phyloP scores from a whole-genome alignment of 2,329 filamentous ascomycete genomes.

The Hypoxylon sp. region DNA sequence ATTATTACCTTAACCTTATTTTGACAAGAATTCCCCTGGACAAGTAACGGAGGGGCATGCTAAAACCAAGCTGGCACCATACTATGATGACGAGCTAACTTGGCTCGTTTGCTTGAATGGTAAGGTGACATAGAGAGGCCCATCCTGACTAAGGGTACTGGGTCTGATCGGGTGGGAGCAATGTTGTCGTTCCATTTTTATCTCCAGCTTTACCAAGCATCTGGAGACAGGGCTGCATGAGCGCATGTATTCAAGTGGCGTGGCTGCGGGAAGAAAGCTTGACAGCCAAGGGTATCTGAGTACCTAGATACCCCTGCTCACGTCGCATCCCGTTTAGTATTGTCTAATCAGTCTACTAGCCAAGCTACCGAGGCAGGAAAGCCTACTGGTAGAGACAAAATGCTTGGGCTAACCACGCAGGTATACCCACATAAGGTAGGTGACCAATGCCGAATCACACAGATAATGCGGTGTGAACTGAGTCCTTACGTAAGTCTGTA shows the following conservation, averaged over 20 bases:
- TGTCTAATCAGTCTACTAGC: constrained; percentile 1
- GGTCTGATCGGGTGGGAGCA: constrained; percentile 33
- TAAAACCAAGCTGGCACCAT: constrained; percentile 19
- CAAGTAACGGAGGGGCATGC: constrained; percentile 9
- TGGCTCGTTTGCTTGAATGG: constrained; percentile 22
- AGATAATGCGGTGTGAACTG: constrained; percentile 11
- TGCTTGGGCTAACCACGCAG: not conserved
- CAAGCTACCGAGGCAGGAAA: not conserved
- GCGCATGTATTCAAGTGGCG: constrained; percentile 14
- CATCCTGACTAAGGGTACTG: constrained; percentile 34
- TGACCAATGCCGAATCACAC: not conserved
- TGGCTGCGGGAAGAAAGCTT: constrained; percentile 15
- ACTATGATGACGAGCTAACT: constrained; percentile 17
- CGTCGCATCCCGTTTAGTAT: constrained; percentile 2
- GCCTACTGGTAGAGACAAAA: not conserved
- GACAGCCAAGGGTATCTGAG: constrained; percentile 6
- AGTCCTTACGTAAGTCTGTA: constrained; percentile 21
- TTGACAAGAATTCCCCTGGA: constrained; percentile 11
- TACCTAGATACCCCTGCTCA: not conserved
- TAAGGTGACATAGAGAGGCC: constrained; percentile 25
- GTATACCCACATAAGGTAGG: not conserved
- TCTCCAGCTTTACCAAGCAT: constrained; percentile 42
- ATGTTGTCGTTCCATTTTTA: constrained; percentile 40
- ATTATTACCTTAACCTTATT: constrained; percentile 18
- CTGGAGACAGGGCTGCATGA: constrained; percentile 32